phyloP scores from a whole-genome alignment of 2,329 filamentous ascomycete species.

The Penicillium italicum region DNA sequence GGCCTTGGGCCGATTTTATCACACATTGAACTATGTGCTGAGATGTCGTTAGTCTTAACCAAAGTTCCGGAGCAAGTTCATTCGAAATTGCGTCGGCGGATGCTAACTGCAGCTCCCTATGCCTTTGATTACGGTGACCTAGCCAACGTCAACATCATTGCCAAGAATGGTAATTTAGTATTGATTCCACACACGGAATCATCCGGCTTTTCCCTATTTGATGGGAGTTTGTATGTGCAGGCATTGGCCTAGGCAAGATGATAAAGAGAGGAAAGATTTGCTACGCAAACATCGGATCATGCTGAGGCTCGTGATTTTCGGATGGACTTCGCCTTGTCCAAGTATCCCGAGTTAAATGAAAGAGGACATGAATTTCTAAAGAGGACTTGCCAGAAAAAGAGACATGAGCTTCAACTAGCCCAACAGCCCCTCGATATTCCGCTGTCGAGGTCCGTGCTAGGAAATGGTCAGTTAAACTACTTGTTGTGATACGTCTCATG shows the following conservation, averaged over 20 bases:
- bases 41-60: slow-evolving; percentile 10
- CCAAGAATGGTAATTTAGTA: not conserved
- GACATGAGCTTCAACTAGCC: not conserved
- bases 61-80: not conserved
- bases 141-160: slow-evolving; percentile 13
- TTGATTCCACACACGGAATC: slow-evolving; percentile 42
- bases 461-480: not conserved
- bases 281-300: not conserved
- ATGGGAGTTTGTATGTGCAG: slow-evolving; percentile 28
- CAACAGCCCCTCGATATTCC: no score
- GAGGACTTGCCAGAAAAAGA: no score
- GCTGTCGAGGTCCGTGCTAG: not conserved
- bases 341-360: no score
- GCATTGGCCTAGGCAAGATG: not conserved
- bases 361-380: no score
- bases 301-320: not conserved
- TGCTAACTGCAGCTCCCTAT: slow-evolving; percentile 26
- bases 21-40: slow-evolving; percentile 15
- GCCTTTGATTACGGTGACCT: slow-evolving; percentile 42
- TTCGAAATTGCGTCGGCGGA: slow-evolving; percentile 11
- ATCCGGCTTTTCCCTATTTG: slow-evolving; percentile 39
- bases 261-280: not conserved
- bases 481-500: not conserved
- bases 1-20: slow-evolving; percentile 13
- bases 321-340: not conserved